Base-by-base conservation (phyloP, 306 rosid genomes). In the Carpinus fangiana region DNA sequence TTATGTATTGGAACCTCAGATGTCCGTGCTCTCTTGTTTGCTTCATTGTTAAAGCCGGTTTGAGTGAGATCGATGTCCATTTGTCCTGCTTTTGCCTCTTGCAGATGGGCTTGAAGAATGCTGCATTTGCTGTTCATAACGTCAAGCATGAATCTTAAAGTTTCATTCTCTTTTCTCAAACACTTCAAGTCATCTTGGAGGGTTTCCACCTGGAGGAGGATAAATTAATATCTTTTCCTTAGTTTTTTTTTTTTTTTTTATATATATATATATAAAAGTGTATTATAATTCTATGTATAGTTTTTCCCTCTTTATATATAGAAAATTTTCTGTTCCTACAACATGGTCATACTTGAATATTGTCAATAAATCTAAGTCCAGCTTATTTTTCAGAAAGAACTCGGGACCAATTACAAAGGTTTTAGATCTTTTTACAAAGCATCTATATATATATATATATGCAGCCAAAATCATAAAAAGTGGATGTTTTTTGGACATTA, bases 111-210 rank as follows among this genome's bases (percentile, higher is more conserved):
- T 66, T 85, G 83, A 23, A 90, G 80, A 23, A 61, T 75, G 48
- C 77, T 78, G 90, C 71, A 87, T 83, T 90, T 88, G 8, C 56
- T 84, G 71, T 52, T 82, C 81, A 87, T 84, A 54, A 81, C 80
- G 66, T 87, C 84, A 62, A 90, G 76, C 92, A 92, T 77, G 77
- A 92, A 26, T 81, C 84, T 85, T 48, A 88, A 77, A 64, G 76
- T 7, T 62, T 73, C 76, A 5, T 92, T 90, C 87, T 92, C 93
- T 66, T 88, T 85, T 57, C 64, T 79, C 87, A 86, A 26, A 18
- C 78, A 59, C 65, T 87, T 80, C 57, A 90, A 34, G 46, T 85
- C 90, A 18, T 46, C 76, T 62, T 76, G 38, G 28, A 79, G 79
- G 26, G 60, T 65, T 74, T 85, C 80, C 67, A 28, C 89, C 93